phyloP scores from a whole-genome alignment of 768 basidiomycete species.

The Calocybe gangraenosa region DNA sequence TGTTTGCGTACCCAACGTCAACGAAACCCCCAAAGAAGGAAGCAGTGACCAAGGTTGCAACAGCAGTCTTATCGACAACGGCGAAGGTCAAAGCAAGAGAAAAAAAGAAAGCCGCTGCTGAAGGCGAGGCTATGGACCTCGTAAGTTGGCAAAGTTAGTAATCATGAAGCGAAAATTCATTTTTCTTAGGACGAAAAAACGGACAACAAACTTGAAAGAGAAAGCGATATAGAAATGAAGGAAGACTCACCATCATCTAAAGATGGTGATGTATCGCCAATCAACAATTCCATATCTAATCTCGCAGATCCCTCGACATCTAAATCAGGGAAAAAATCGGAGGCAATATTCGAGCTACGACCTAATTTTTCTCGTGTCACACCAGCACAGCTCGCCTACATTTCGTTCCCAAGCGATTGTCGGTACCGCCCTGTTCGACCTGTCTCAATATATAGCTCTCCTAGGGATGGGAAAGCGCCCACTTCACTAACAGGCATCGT shows the following conservation, averaged over 20 bases:
- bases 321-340: slow-evolving; percentile 59
- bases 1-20: slow-evolving; percentile 88
- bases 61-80: slow-evolving; percentile 95
- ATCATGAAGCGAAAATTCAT: slow-evolving; percentile 12
- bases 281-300: slow-evolving; percentile 48
- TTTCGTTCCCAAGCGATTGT: slow-evolving; percentile 74
- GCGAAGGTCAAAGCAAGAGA: slow-evolving; percentile 96
- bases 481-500: slow-evolving; percentile 24
- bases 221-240: slow-evolving; percentile 79
- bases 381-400: slow-evolving; percentile 80
- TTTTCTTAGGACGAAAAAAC: slow-evolving; percentile 48
- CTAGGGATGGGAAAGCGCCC: slow-evolving; percentile 32
- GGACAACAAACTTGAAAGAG: slow-evolving; percentile 48
- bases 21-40: slow-evolving; percentile 92
- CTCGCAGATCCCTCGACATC: slow-evolving; percentile 38
- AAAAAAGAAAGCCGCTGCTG: slow-evolving; percentile 84
- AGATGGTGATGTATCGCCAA: slow-evolving; percentile 54
- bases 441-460: slow-evolving; percentile 47
- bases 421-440: slow-evolving; percentile 90
- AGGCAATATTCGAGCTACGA: slow-evolving; percentile 71
- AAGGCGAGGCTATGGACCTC: slow-evolving; percentile 77
- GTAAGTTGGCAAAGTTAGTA: slow-evolving; percentile 44
- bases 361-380: slow-evolving; percentile 92
- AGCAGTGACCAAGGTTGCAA: slow-evolving; percentile 84
- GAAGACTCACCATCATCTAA: slow-evolving; percentile 35